Evolutionary conservation across 495 filamentous ascomycete genomes (phyloP), one percentile per base, ranked within the genome.

Genomic region (Neurospora sp.): DNA sequence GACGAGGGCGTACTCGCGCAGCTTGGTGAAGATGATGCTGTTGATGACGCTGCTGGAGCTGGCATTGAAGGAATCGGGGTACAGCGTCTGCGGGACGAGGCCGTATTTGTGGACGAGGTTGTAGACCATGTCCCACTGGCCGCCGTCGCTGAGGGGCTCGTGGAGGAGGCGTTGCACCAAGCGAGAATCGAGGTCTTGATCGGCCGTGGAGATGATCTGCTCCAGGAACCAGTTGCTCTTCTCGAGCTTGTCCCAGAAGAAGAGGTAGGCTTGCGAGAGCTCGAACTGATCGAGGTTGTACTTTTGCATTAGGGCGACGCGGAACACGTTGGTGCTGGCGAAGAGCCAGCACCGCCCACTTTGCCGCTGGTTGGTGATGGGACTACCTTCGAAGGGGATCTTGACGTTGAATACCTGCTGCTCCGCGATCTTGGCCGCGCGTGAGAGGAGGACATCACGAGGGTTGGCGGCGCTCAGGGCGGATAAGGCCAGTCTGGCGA

Each of bases 191-290:
- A 94, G 83, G 39, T 89, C 87, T 71, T 92, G 84, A 48, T 89
- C 83, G 1, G 86, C 85, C 0, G 93, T 96, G 71, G 91, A 88
- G 45, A 96, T 86, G 72, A 96, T 88, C 76, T 90, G 89, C 80
- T 95, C 92, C 31, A 96, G 85, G 83, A 96, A 96, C 79, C 86
- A 97, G 77, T 96, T 96, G 8, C 91, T 89, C 79, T 97, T 97
- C 81, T 97, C 94, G 27, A 96, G 87, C 82, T 97, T 97, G 79
- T 97, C 93, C 90, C 91, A 96, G 87, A 93, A 97, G 84, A 94
- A 96, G n/a, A 96, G 87, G 76, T 96, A 97, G 3, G 90, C 88
- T 76, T 97, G 94, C 41, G 89, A 92, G 2, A 97, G 86, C 83
- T 97, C 91, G 92, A 94, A 84, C n/a, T 87, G 82, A n/a, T 87